phyloP scores from a whole-genome alignment of 345 rosid genomes.

The Aquilaria malaccensis region DNA sequence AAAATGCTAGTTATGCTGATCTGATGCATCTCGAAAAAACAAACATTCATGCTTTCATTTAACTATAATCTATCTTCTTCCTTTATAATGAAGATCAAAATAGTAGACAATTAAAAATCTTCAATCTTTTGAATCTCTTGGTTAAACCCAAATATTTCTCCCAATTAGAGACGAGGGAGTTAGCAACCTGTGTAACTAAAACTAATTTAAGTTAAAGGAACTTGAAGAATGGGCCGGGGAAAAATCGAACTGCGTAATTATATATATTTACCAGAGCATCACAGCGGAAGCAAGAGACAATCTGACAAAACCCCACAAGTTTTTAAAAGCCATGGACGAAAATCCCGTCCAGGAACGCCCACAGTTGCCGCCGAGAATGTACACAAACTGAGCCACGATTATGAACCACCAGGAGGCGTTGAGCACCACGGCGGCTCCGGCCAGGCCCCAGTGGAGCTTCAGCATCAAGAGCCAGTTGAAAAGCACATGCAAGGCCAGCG shows the following conservation, averaged over 20 bases:
- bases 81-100: too few relatives aligned
- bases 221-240: neutral
- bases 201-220: neutral
- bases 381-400: constrained; percentile 40
- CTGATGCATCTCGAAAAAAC: too few relatives aligned
- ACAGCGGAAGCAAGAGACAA: constrained; percentile 47
- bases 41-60: too few relatives aligned
- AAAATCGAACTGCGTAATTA: neutral
- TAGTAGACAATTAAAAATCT: too few relatives aligned
- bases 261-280: constrained; percentile 44
- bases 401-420: constrained; percentile 29
- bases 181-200: neutral
- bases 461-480: constrained; percentile 59
- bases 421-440: constrained; percentile 29
- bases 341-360: constrained; percentile 39
- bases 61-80: too few relatives aligned
- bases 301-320: constrained; percentile 30
- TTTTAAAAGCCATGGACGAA: constrained; percentile 33
- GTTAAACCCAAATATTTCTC: too few relatives aligned
- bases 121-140: too few relatives aligned
- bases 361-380: constrained; percentile 64
- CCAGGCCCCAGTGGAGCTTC: constrained; percentile 29
- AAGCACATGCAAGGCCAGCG: constrained; percentile 46
- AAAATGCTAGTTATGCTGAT: too few relatives aligned
- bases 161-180: too few relatives aligned